phyloP scores from a whole-genome alignment of 1,139 yeast genomes.

The Blastobotrys petasosporus region DNA sequence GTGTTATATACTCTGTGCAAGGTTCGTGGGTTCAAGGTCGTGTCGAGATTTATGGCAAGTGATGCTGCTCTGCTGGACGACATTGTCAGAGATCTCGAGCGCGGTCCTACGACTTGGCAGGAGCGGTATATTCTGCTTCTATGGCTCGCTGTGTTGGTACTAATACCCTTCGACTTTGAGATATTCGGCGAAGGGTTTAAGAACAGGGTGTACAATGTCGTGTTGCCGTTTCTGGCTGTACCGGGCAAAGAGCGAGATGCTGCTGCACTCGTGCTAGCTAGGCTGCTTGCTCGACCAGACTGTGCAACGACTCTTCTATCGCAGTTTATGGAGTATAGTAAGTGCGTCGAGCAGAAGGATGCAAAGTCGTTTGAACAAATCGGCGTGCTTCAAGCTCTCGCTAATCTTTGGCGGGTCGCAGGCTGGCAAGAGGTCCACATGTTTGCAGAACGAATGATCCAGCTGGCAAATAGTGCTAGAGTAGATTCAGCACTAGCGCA shows the following conservation, averaged over 20 bases:
- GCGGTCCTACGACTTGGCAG: conserved; percentile 41
- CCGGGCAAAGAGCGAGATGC: conserved; percentile 48
- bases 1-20: conserved; percentile 54
- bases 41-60: conserved; percentile 53
- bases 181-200: conserved; percentile 36
- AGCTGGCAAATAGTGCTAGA: background rate
- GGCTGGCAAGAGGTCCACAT: conserved; percentile 13
- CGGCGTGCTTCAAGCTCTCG: conserved; percentile 25
- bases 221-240: conserved; percentile 34
- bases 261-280: conserved; percentile 39
- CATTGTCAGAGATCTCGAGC: conserved; percentile 14
- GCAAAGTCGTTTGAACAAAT: conserved; percentile 15
- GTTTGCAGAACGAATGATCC: conserved; percentile 6
- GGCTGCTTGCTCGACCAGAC: conserved; percentile 40
- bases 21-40: conserved; percentile 58
- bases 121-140: conserved; percentile 53
- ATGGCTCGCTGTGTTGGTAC: conserved; percentile 65
- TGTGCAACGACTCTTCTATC: conserved; percentile 19
- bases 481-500: conserved; percentile 9
- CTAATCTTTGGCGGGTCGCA: conserved; percentile 16
- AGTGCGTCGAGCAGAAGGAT: background rate
- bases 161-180: conserved; percentile 64
- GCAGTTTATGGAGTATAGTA: conserved; percentile 16
- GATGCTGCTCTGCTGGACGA: conserved; percentile 46
- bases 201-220: conserved; percentile 35